Evolutionary conservation across 2,329 filamentous ascomycete genomes (phyloP), one percentile per base, ranked within the genome.

Genomic region (Colletotrichum magnum): DNA sequence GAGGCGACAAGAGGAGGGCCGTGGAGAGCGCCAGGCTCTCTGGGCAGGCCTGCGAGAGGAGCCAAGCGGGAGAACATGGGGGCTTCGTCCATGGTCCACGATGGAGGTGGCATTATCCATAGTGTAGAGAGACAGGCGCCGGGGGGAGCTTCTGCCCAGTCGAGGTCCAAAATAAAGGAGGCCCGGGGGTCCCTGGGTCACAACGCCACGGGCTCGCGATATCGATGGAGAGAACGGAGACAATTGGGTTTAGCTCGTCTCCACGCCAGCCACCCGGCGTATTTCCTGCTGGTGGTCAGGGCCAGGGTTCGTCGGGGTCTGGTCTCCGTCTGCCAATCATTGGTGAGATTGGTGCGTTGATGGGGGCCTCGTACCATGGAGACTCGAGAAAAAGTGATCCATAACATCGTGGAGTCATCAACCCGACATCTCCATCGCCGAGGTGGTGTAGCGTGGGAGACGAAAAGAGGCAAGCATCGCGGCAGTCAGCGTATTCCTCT

Each of bases 201-300:
- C 58, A 53, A 51, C 64, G 53, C 53, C 64, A 70, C 54, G 28
- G 64, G 50, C 68, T 69, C 54, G 56, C 65, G 68, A 64, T 69
- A 65, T 68, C 50, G 43, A 57, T 43, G 28, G 57, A 63, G 45
- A 58, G 65, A 63, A 53, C 58, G 39, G 47, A 58, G 32, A 28
- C 24, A 52, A 65, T 72, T 71, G 60, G 69, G 71, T 48, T 69
- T 66, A 66, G 71, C 60, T 58, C 58, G 52, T 48, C 56, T 57
- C 61, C 60, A 53, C n/a, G 69, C 71, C 71, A 72, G 71, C 71
- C 70, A 72, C 53, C 68, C 71, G 71, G 69, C 64, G 60, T 36
- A 63, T 71, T 71, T 69, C 45, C 63, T 60, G 51, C 68, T 68
- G 56, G 36, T 50, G 28, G 47, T 26, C 60, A 53, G 53, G 52